phyloP scores from a whole-genome alignment of 148 eudicot genomes.

The Tetragonia tetragonoides region DNA sequence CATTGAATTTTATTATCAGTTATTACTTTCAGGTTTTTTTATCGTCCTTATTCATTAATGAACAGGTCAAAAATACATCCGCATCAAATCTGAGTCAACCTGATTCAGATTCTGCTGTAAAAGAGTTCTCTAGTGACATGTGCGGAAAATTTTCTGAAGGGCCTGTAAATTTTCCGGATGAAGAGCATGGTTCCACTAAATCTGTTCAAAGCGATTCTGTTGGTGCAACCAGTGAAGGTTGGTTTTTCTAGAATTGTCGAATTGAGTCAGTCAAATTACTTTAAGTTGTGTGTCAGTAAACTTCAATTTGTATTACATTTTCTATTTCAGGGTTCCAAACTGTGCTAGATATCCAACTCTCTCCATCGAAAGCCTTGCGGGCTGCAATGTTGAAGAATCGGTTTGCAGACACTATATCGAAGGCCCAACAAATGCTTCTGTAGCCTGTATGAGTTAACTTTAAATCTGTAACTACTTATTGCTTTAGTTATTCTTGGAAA shows the following conservation, averaged over 20 bases:
- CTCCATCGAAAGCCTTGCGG: slow-evolving; percentile 72
- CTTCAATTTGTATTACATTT: neutral
- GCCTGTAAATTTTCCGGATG: slow-evolving; percentile 36
- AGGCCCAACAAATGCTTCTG: slow-evolving; percentile 51
- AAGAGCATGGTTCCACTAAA: slow-evolving; percentile 17
- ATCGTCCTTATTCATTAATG: slow-evolving; percentile 17
- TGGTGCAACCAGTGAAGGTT: slow-evolving; percentile 37
- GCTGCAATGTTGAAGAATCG: slow-evolving; percentile 79
- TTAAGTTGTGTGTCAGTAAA: neutral
- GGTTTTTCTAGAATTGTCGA: slow-evolving; percentile 13
- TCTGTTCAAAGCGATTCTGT: slow-evolving; percentile 23
- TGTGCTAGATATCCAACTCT: slow-evolving; percentile 40
- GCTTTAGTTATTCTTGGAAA: neutral
- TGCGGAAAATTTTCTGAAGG: slow-evolving; percentile 32
- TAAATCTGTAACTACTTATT: neutral
- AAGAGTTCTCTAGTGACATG: too few species aligned
- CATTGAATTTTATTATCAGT: too few species aligned
- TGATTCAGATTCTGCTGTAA: slow-evolving; percentile 32
- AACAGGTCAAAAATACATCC: slow-evolving; percentile 19
- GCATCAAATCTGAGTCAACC: slow-evolving; percentile 28
- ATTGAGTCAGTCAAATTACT: neutral
- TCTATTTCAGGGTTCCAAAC: slow-evolving; percentile 38
- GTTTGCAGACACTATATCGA: slow-evolving; percentile 70
- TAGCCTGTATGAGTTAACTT: slow-evolving; percentile 37
- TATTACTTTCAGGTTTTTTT: neutral